A percentile compares a stretch with the other conserved stretches of the same genome.
phyloP scores from a whole-genome alignment of 768 basidiomycete species.

The Cantharellus anzutake region DNA sequence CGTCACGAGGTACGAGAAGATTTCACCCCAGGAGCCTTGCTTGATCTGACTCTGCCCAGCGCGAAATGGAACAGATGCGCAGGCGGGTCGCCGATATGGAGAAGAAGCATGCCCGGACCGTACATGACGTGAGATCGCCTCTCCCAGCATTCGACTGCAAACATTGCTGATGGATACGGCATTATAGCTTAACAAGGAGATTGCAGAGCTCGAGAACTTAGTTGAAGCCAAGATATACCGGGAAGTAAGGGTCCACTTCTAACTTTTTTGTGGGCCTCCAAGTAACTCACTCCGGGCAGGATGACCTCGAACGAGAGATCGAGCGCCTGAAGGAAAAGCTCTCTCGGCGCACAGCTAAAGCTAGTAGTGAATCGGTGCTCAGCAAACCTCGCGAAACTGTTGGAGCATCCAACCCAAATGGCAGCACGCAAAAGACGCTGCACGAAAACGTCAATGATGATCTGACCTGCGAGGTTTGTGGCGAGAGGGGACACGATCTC shows the following conservation, averaged over 20 bases:
- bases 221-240: slow-evolving; percentile 94
- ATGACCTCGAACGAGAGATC: slow-evolving; percentile 74
- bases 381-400: slow-evolving; percentile 7
- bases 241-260: slow-evolving; percentile 31
- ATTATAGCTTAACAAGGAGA: slow-evolving; percentile 76
- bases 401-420: too few species aligned
- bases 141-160: not conserved
- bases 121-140: slow-evolving; percentile 33
- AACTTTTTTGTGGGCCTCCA: not conserved
- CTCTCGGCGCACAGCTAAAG: slow-evolving; percentile 26
- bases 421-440: not conserved
- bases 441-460: slow-evolving; percentile 3
- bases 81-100: slow-evolving; percentile 52
- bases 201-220: slow-evolving; percentile 77
- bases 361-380: slow-evolving; percentile 14
- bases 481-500: slow-evolving; percentile 68
- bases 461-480: slow-evolving; percentile 64
- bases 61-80: slow-evolving; percentile 23
- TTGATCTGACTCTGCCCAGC: not conserved
- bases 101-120: slow-evolving; percentile 50
- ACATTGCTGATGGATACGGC: slow-evolving; percentile 3
- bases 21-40: not conserved
- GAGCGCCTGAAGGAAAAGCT: slow-evolving; percentile 59
- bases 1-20: not conserved
- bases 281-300: slow-evolving; percentile 23